These are phyloP conservation scores for Echites panduratus DNA, from an alignment of 257 asterid genomes.

Conservation along the genomic window DNA sequence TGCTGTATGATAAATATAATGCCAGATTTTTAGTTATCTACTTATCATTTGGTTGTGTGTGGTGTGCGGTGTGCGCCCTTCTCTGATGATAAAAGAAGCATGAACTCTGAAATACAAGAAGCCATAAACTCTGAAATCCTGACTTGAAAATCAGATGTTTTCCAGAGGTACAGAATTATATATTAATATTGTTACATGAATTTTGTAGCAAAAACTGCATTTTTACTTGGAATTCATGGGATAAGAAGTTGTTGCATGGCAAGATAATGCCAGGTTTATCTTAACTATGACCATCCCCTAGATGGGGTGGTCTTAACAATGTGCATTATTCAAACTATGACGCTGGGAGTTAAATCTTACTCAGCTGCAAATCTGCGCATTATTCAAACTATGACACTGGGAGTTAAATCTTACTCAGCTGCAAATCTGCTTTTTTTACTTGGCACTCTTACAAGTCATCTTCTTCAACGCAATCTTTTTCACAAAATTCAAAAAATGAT, in stretches of 20 bases:
- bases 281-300: neutral
- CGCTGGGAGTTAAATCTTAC: neutral
- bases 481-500: conserved; percentile 17
- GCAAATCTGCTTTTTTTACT: neutral
- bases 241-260: neutral
- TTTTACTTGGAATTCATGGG: neutral
- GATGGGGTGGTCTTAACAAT: neutral
- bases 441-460: neutral
- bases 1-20: too few relatives aligned
- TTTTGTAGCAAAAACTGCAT: neutral
- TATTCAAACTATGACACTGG: neutral
- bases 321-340: neutral
- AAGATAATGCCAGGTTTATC: neutral
- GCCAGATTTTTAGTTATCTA: too few relatives aligned
- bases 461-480: neutral
- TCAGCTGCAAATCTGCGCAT: too few relatives aligned
- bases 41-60: too few relatives aligned
- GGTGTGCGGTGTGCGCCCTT: too few relatives aligned
- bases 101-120: too few relatives aligned
- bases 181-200: neutral
- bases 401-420: neutral
- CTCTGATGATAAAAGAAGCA: too few relatives aligned
- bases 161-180: neutral
- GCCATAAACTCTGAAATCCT: too few relatives aligned
- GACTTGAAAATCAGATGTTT: too few relatives aligned